Evolutionary conservation across 441 rosid species (phyloP), one percentile per base, ranked within the genome.

Genomic region (Erysimum cheiri): DNA sequence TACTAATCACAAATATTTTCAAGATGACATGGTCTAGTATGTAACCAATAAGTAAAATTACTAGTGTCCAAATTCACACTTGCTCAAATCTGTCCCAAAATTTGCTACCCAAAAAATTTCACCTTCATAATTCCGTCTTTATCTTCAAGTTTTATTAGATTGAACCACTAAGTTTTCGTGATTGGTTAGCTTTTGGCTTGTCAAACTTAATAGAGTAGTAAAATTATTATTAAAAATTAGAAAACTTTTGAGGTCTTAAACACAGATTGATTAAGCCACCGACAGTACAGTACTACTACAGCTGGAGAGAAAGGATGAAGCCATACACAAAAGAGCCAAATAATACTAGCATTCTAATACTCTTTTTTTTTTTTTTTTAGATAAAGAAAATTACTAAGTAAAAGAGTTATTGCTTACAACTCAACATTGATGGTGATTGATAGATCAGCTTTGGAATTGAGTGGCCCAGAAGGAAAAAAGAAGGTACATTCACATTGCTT

Each of bases 391-490:
- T 32, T 32, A 54, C 33, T 6, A 55, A 71, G 54, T 41, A 8
- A 73, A 50, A 73, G 60, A 67, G 72, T 73, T 60, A 67, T 67
- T 73, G 68, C 32, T 12, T 33, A 49, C 33, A 73, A 49, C 55
- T 60, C 37, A 8, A 66, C 49, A 59, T 12, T 36, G 72, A 73
- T 73, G 33, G 72, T 67, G 73, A 74, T 60, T 73, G 77, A 73
- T 59, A 33, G 62, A 66, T 41, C 56, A 67, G 33, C 26, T 50
- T 24, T 53, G 67, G 67, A 50, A 33, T 41, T 41, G 68, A 59
- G 72, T 66, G 77, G 62, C 33, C 62, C 67, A 9, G 36, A 44
- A 40, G 24, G 5, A 28, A 22, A 58, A 58, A 5, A 8, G 8
- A 56, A 41, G 29, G 67, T 50, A 59, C 68, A 73, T 49, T 58